Conservation (phyloP, 768 basidiomycete genomes). For the Leccinum incarnatum region DNA sequence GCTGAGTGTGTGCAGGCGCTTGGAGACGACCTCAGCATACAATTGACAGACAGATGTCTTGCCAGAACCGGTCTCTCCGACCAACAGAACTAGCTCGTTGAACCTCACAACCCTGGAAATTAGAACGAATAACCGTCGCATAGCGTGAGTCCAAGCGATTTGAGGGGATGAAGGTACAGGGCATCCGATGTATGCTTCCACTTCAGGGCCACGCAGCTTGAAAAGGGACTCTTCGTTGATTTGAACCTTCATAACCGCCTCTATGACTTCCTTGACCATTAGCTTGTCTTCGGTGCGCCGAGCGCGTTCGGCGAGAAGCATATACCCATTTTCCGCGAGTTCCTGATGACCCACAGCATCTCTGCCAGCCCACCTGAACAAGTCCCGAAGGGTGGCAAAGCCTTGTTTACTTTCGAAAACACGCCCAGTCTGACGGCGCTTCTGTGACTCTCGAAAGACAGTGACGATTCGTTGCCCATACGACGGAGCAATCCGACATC, state of each 20-base stretch:
- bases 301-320: conserved; percentile 92
- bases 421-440: conserved; percentile 82
- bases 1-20: conserved; percentile 71
- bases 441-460: conserved; percentile 92
- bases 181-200: conserved; percentile 53
- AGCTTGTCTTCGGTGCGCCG: conserved; percentile 81
- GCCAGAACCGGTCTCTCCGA: conserved; percentile 96
- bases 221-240: conserved; percentile 77
- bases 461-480: conserved; percentile 87
- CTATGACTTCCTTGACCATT: conserved; percentile 91
- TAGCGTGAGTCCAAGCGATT: conserved; percentile 89
- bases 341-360: conserved; percentile 89
- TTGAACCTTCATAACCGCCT: conserved; percentile 81
- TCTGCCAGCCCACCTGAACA: conserved; percentile 97
- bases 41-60: conserved; percentile 97
- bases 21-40: conserved; percentile 63
- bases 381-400: conserved; percentile 93
- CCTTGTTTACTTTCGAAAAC: conserved; percentile 98
- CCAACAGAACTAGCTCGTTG: conserved; percentile 94
- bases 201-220: conserved; percentile 45
- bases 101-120: conserved; percentile 81
- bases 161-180: conserved; percentile 42
- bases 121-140: conserved; percentile 85
- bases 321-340: conserved; percentile 94
- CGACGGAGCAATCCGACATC: conserved; percentile 90